Percentiles rank a stretch among this genome's conserved stretches.
phyloP scores from a whole-genome alignment of 208 protist genomes.

The Wallacemonas sp. region DNA sequence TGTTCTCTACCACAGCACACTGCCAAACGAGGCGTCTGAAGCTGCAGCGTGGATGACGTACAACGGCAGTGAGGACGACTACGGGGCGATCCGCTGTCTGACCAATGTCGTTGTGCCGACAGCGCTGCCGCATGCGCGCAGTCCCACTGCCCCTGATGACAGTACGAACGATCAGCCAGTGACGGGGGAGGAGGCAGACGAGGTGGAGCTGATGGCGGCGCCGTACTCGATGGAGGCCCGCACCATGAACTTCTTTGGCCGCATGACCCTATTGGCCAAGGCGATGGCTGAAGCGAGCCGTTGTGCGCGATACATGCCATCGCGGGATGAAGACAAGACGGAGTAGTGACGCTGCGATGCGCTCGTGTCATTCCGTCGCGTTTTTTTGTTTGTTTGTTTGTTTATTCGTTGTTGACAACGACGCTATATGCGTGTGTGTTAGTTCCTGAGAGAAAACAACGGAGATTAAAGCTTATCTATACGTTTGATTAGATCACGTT shows the following conservation, averaged over 20 bases:
- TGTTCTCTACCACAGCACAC: slow-evolving; percentile 31
- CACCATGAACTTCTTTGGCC: slow-evolving; percentile 57
- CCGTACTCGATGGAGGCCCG: slow-evolving; percentile 64
- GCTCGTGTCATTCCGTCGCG: too few species aligned
- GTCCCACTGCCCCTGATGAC: not conserved
- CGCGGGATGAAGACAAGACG: not conserved
- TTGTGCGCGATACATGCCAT: not conserved
- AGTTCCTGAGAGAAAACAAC: too few species aligned
- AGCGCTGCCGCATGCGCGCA: not conserved
- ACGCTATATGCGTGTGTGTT: too few species aligned
- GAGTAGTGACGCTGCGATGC: too few species aligned
- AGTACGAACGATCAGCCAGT: not conserved
- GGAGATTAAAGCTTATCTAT: too few species aligned
- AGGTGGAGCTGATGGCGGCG: slow-evolving; percentile 19
- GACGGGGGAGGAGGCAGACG: not conserved
- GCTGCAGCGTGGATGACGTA: slow-evolving; percentile 17
- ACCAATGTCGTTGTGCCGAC: not conserved
- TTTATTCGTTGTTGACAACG: too few species aligned
- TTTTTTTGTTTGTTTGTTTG: too few species aligned
- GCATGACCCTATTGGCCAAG: slow-evolving; percentile 57
- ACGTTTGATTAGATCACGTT: too few species aligned
- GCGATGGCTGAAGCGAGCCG: slow-evolving; percentile 34
- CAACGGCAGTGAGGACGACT: not conserved
- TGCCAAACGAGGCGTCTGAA: not conserved
- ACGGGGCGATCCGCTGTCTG: slow-evolving; percentile 26